phyloP scores from a whole-genome alignment of 352 stramenopile genomes.

The Globisporangium barbulae region DNA sequence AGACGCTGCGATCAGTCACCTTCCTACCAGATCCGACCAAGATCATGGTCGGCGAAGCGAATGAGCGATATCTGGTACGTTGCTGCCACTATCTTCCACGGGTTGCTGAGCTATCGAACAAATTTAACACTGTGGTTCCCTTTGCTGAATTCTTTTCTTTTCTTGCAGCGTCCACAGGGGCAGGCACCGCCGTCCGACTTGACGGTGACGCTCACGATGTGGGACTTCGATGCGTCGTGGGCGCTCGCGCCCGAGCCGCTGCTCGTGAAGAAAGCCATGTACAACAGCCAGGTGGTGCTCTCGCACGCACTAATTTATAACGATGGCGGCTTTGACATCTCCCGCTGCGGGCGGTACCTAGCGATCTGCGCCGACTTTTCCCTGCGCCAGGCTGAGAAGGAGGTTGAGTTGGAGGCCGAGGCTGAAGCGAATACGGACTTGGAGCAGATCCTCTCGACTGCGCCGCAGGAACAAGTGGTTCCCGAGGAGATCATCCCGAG shows the following conservation, averaged over 20 bases:
- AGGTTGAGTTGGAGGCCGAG: conserved; percentile 77
- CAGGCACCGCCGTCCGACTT: conserved; percentile 80
- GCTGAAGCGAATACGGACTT: conserved; percentile 71
- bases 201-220: conserved; percentile 93
- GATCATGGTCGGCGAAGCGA: conserved; percentile 94
- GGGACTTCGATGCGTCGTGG: conserved; percentile 92
- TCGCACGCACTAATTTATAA: conserved; percentile 96
- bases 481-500: conserved; percentile 51
- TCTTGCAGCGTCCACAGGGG: conserved; percentile 60
- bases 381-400: conserved; percentile 83
- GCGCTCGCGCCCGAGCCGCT: conserved; percentile 65
- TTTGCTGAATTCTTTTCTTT: neutral
- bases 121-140: conserved; percentile 3
- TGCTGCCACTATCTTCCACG: neutral
- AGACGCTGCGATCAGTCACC: conserved; percentile 92
- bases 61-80: conserved; percentile 84
- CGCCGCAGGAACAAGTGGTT: conserved; percentile 51
- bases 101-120: neutral
- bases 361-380: conserved; percentile 95
- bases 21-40: conserved; percentile 89
- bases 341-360: conserved; percentile 91
- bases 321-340: conserved; percentile 97
- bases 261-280: conserved; percentile 79
- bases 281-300: conserved; percentile 81
- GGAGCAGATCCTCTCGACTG: conserved; percentile 64